Percentiles rank a stretch among this genome's conserved stretches.
phyloP scores from a whole-genome alignment of 148 eudicot genomes.

The Rhododendron williamsianum region DNA sequence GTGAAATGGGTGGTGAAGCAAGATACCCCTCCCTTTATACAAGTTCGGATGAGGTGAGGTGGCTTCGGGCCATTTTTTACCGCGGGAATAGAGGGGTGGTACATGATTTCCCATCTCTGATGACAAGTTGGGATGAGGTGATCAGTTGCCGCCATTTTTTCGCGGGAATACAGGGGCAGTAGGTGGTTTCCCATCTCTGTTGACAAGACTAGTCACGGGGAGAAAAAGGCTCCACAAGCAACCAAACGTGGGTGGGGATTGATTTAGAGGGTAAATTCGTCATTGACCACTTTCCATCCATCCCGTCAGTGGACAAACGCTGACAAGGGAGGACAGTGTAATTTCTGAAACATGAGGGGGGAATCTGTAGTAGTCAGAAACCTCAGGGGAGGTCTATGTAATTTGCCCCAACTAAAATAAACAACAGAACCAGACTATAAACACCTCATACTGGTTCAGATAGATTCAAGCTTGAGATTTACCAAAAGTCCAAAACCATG shows the following conservation, averaged over 20 bases:
- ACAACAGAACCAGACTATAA: too few species aligned
- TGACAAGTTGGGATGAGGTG: neutral
- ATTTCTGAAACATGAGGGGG: neutral
- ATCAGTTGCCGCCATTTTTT: neutral
- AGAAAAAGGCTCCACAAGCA: too few species aligned
- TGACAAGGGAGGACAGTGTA: neutral
- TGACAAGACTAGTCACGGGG: too few species aligned
- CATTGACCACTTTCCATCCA: neutral
- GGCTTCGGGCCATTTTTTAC: neutral
- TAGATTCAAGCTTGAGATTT: too few species aligned
- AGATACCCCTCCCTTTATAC: neutral
- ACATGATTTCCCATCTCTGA: neutral
- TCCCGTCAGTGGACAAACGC: neutral
- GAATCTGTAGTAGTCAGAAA: neutral
- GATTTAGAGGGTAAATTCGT: neutral
- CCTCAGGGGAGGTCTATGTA: neutral
- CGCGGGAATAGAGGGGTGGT: neutral
- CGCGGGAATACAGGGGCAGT: neutral
- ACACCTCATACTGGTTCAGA: too few species aligned
- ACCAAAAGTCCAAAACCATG: too few species aligned
- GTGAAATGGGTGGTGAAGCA: neutral
- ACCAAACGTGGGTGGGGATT: neutral
- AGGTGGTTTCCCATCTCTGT: neutral
- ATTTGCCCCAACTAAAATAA: neutral
- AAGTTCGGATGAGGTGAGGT: neutral